Conservation (phyloP, 768 basidiomycete genomes). For the Mrakia blollopis region DNA sequence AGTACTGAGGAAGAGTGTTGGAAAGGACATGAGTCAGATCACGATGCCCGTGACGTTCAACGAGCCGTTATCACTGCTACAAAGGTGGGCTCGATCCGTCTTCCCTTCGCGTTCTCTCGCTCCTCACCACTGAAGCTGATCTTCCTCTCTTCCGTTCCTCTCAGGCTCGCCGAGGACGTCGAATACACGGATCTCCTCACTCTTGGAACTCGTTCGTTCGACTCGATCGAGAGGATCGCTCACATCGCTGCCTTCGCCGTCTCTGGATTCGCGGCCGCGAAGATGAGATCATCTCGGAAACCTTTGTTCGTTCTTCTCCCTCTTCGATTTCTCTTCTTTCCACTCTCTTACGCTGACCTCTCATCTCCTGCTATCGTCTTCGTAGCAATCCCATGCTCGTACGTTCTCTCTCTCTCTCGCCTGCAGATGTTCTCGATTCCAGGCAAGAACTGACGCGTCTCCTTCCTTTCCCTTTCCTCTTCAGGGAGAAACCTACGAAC, state of each 20-base stretch:
- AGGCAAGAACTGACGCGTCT: neutral
- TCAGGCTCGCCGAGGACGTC: constrained; percentile 62
- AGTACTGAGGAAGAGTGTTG: constrained; percentile 83
- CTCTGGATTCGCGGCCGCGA: constrained; percentile 75
- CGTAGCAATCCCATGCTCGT: constrained; percentile 59
- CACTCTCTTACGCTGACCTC: neutral
- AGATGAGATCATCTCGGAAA: constrained; percentile 73
- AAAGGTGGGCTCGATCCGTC: constrained; percentile 48
- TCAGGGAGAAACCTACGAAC: constrained; percentile 84
- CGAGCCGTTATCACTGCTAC: constrained; percentile 76
- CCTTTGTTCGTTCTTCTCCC: constrained; percentile 61
- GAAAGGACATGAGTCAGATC: constrained; percentile 58
- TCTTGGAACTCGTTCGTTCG: constrained; percentile 53
- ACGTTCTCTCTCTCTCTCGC: neutral
- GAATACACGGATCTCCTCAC: constrained; percentile 67
- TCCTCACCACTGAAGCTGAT: neutral
- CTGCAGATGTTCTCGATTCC: too few species aligned
- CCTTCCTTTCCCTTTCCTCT: constrained; percentile 44
- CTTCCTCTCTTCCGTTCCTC: neutral
- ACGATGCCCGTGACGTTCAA: constrained; percentile 86
- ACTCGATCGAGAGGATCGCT: constrained; percentile 64
- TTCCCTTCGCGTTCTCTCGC: neutral
- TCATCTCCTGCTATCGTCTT: constrained; percentile 7
- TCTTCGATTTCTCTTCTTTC: neutral
- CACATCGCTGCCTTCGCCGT: constrained; percentile 79